Evolutionary conservation across 2,329 filamentous ascomycete genomes (phyloP), one percentile per base, ranked within the genome.

Genomic region (Diaporthe vaccinii): DNA sequence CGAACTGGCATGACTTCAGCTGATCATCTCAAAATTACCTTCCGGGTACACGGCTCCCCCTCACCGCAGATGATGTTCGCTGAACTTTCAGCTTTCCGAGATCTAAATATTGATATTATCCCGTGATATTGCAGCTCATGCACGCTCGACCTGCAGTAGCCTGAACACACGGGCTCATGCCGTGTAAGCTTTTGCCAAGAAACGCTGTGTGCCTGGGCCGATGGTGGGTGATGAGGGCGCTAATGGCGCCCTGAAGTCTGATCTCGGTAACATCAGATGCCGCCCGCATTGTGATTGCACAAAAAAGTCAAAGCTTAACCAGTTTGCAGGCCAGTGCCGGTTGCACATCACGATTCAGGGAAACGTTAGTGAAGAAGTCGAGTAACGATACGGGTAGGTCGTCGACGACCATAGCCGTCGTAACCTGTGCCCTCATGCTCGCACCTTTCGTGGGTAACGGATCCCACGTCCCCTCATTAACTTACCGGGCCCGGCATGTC

Each of bases 51-150:
- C 28, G 41, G 36, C 22, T 22, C 15, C 59, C 44, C 44, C 61
- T 49, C 20, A 67, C 25, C 44, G 17, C 61, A n/a, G 41, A 17
- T 49, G 44, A n/a, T 22, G 5, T 22, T 49, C 46, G 28, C 44
- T 39, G 44, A 67, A 67, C 61, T 12, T n/a, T 67, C 41, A 67
- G 44, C 20, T 22, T 34, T 28, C 10, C 12, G 44, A 51, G 44
- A 34, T 28, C 61, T n/a, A 36, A 34, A 49, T 17, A 4, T 34
- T 28, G 28, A 49, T 51, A 67, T 67, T 22, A 51, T 67, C 61
- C 44, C 44, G 20, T 67, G 44, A 67, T 67, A 67, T 67, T 51
- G 61, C 41, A 67, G 44, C 31, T 51, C 41, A 67, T 67, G 44
- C 44, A 67, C 51, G 61, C 41, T n/a, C 28, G 41, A 49, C 61